phyloP scores from a whole-genome alignment of 176 grass and related monocot species.

The Elymus sibiricus region DNA sequence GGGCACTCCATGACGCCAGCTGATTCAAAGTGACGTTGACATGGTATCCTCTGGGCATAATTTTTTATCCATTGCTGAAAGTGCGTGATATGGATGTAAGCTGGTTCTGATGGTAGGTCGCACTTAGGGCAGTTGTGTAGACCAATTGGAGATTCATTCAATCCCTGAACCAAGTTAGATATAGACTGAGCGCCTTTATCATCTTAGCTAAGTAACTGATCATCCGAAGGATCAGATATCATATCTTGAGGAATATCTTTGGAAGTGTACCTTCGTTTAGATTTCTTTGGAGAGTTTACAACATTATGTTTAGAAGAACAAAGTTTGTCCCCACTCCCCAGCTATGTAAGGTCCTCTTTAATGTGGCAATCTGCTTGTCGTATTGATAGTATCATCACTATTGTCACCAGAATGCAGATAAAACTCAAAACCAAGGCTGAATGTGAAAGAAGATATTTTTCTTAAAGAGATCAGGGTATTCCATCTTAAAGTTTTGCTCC shows the following conservation, averaged over 20 bases:
- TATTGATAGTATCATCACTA: neutral
- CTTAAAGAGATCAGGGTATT: too few species aligned
- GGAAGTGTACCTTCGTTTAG: constrained; percentile 12
- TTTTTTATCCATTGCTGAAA: constrained; percentile 52
- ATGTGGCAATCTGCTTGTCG: constrained; percentile 3
- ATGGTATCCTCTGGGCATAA: constrained; percentile 47
- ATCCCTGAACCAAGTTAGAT: constrained; percentile 53
- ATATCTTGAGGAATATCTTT: constrained; percentile 29
- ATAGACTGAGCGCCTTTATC: constrained; percentile 9
- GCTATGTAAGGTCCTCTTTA: constrained; percentile 21
- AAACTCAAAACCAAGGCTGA: too few species aligned
- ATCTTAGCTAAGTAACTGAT: constrained; percentile 29
- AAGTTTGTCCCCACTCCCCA: neutral
- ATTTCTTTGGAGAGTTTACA: constrained; percentile 23
- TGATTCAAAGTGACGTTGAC: neutral
- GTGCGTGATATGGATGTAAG: constrained; percentile 62
- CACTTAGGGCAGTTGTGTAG: constrained; percentile 73
- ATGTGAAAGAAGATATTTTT: too few species aligned
- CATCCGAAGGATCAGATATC: constrained; percentile 17
- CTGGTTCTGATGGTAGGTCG: constrained; percentile 54
- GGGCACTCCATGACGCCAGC: too few species aligned
- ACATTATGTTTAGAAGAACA: constrained; percentile 25
- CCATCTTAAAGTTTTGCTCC: too few species aligned
- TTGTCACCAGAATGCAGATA: constrained; percentile 6
- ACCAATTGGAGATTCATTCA: constrained; percentile 49